phyloP scores from a whole-genome alignment of 768 basidiomycete species.

The Boletus insuetus region DNA sequence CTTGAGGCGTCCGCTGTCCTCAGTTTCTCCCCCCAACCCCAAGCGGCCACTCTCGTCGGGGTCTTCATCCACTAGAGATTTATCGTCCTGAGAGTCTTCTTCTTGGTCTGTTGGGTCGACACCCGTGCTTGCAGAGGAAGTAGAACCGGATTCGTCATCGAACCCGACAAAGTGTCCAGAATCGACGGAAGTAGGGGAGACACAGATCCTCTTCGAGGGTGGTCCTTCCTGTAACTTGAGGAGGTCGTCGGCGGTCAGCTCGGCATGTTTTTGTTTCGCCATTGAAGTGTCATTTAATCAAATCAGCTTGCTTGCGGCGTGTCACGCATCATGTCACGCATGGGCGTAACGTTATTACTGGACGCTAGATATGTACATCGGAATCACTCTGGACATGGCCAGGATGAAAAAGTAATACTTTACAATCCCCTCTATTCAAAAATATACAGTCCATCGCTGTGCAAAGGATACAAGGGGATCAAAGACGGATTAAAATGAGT shows the following conservation, averaged over 20 bases:
- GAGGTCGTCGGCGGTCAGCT: slow-evolving; percentile 45
- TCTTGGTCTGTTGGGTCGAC: slow-evolving; percentile 20
- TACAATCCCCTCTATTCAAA: neutral
- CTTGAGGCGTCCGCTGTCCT: slow-evolving; percentile 18
- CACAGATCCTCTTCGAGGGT: slow-evolving; percentile 35
- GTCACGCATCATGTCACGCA: slow-evolving; percentile 5
- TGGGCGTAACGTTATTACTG: neutral
- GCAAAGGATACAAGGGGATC: neutral
- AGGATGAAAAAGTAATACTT: neutral
- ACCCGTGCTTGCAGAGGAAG: slow-evolving; percentile 1
- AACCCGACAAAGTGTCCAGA: neutral
- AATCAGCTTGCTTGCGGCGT: neutral
- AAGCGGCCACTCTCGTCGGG: neutral
- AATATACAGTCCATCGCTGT: neutral
- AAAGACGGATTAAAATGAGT: slow-evolving; percentile 1
- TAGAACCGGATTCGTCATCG: slow-evolving; percentile 4
- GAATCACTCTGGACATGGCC: neutral
- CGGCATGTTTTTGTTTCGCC: slow-evolving; percentile 16
- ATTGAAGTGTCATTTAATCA: neutral
- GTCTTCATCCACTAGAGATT: slow-evolving; percentile 2
- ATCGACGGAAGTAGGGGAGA: neutral
- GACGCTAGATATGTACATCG: neutral
- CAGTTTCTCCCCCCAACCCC: neutral
- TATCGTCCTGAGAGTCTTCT: slow-evolving; percentile 15
- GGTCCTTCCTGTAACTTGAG: slow-evolving; percentile 45